A percentile compares a stretch with the other conserved stretches of the same genome.
phyloP scores from a whole-genome alignment of 2,329 filamentous ascomycete species.

The Sporothrix luriei region DNA sequence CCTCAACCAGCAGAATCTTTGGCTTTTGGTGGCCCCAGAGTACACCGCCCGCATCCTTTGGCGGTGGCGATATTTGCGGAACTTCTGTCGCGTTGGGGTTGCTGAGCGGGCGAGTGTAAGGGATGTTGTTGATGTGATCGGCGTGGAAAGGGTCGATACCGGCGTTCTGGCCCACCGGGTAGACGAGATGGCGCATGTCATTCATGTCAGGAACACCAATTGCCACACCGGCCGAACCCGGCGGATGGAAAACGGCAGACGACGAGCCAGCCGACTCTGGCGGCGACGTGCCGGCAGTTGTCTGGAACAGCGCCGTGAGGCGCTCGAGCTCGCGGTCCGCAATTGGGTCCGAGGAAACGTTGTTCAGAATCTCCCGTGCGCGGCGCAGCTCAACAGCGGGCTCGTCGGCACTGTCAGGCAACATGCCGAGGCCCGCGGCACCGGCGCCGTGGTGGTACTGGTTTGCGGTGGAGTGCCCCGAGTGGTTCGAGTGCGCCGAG shows the following conservation, averaged over 20 bases:
- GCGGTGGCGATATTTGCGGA: slow-evolving; percentile 46
- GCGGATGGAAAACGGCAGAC: slow-evolving; percentile 60
- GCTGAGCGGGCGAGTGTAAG: slow-evolving; percentile 76
- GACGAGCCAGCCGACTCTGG: slow-evolving; percentile 55
- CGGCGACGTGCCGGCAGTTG: slow-evolving; percentile 48
- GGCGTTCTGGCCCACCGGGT: slow-evolving; percentile 85
- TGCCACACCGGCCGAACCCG: slow-evolving; percentile 41
- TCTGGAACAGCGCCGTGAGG: slow-evolving; percentile 57
- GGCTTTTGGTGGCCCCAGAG: slow-evolving; percentile 67
- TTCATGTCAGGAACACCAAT: slow-evolving; percentile 56
- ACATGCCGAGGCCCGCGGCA: slow-evolving; percentile 46
- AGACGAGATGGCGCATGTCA: slow-evolving; percentile 71
- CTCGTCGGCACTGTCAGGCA: slow-evolving; percentile 53
- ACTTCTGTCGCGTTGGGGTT: slow-evolving; percentile 51
- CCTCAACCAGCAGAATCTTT: slow-evolving; percentile 87
- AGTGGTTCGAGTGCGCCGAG: slow-evolving; percentile 44
- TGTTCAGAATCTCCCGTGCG: slow-evolving; percentile 59
- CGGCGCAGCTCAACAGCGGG: slow-evolving; percentile 56
- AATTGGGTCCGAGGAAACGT: slow-evolving; percentile 55
- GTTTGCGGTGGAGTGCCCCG: slow-evolving; percentile 45
- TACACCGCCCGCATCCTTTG: slow-evolving; percentile 47
- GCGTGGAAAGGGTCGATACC: slow-evolving; percentile 94
- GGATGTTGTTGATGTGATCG: slow-evolving; percentile 92
- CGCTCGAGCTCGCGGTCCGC: slow-evolving; percentile 60
- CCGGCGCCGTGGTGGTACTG: slow-evolving; percentile 44